A percentile compares a stretch with the other conserved stretches of the same genome.
phyloP scores from a whole-genome alignment of 805 yeast species.

The Suhomyces sp. region DNA sequence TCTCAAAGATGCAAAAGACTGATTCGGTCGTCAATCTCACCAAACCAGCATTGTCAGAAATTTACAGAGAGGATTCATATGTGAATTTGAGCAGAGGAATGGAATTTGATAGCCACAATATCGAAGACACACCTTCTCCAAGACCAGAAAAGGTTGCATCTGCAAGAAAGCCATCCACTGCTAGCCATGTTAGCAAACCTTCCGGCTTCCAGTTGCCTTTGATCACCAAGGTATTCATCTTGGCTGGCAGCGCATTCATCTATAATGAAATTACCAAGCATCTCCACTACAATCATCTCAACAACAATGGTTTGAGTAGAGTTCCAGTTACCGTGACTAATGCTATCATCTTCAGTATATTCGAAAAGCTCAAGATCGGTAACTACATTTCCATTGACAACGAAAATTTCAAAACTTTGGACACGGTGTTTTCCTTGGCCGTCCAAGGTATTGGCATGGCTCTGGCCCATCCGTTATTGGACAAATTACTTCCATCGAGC shows the following conservation, averaged over 20 bases:
- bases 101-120: conserved; percentile 8
- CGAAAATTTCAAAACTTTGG: conserved; percentile 7
- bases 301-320: conserved; percentile 24
- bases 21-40: conserved; percentile 48
- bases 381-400: conserved; percentile 4
- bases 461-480: conserved; percentile 47
- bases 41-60: conserved; percentile 49
- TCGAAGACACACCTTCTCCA: background rate
- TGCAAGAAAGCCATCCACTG: background rate
- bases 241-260: conserved; percentile 47
- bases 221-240: conserved; percentile 19
- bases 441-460: conserved; percentile 61
- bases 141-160: background rate
- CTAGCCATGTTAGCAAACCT: background rate
- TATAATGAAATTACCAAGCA: conserved; percentile 53
- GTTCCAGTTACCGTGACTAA: conserved; percentile 13
- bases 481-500: conserved; percentile 26
- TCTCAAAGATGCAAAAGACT: conserved; percentile 28
- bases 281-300: conserved; percentile 48
- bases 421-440: conserved; percentile 26
- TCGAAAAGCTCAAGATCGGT: conserved; percentile 12
- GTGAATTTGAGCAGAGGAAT: conserved; percentile 30
- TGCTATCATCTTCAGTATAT: conserved; percentile 11
- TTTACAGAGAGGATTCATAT: conserved; percentile 46
- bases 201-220: conserved; percentile 5